Evolutionary conservation across 768 basidiomycete genomes (phyloP).

Genomic region (Boletellus ananiceps): DNA sequence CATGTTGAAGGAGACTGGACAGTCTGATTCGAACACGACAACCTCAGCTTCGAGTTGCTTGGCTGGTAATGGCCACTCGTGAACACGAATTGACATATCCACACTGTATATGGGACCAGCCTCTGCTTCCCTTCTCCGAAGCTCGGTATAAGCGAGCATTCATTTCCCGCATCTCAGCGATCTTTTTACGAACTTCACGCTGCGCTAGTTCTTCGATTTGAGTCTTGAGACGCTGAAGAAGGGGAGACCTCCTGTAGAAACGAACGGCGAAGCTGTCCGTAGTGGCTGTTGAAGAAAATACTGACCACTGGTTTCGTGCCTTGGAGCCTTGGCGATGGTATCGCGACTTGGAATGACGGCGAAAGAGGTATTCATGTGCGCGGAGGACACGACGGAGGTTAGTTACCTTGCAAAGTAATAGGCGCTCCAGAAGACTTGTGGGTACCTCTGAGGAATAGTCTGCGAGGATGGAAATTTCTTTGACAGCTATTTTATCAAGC

Average conservation of each 20-base stretch:
- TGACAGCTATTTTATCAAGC: conserved; percentile 36
- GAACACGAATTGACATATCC: conserved; percentile 28
- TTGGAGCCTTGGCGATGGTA: not conserved
- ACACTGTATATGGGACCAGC: too few relatives aligned
- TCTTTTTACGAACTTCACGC: conserved; percentile 14
- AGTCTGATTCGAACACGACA: conserved; percentile 39
- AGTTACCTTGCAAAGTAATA: conserved; percentile 36
- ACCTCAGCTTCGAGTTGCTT: conserved; percentile 15
- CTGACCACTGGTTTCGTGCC: conserved; percentile 18
- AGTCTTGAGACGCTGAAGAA: conserved; percentile 19
- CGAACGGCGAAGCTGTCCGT: conserved; percentile 30
- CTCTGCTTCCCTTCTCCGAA: not conserved
- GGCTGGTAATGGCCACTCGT: conserved; percentile 45
- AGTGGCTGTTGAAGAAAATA: conserved; percentile 29
- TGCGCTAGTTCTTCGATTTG: conserved; percentile 30
- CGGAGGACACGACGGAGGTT: conserved; percentile 27
- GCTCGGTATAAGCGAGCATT: conserved; percentile 10
- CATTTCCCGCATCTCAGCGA: conserved; percentile 21
- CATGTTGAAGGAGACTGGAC: conserved; percentile 33
- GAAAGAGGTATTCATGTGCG: conserved; percentile 28
- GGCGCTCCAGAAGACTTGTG: conserved; percentile 32
- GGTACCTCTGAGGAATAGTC: conserved; percentile 47
- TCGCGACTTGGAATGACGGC: conserved; percentile 17
- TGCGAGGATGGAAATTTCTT: conserved; percentile 34
- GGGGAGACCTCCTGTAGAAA: conserved; percentile 24